phyloP scores from a whole-genome alignment of 73 alveolate species.

The Durusdinium trenchii region DNA sequence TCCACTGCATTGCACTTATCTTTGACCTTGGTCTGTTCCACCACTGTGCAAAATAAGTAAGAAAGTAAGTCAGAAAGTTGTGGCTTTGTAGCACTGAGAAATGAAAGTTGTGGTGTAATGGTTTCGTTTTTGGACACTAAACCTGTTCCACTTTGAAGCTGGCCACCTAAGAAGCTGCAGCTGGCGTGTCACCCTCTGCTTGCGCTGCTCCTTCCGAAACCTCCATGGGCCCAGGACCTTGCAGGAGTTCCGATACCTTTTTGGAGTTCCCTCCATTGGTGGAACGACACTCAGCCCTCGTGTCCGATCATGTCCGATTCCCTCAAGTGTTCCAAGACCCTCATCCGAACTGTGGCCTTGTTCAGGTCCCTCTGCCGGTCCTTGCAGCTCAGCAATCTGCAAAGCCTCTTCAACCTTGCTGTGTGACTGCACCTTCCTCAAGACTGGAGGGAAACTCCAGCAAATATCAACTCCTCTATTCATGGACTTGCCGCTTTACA shows the following conservation, averaged over 20 bases:
- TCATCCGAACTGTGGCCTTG: neutral
- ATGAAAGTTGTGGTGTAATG: neutral
- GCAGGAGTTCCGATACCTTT: neutral
- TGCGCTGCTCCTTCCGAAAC: neutral
- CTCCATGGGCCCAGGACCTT: conserved; percentile 31
- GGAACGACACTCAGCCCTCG: too few relatives aligned
- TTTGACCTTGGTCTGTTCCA: too few relatives aligned
- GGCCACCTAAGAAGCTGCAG: neutral
- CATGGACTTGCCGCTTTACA: too few relatives aligned
- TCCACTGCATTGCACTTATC: too few relatives aligned
- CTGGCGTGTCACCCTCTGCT: neutral
- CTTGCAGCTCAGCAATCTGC: neutral
- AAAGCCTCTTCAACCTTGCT: neutral
- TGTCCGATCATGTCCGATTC: neutral
- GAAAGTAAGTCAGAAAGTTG: too few relatives aligned
- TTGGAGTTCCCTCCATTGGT: neutral
- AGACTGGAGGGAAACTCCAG: too few relatives aligned
- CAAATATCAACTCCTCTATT: too few relatives aligned
- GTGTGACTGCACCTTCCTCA: neutral
- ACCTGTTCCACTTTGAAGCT: neutral
- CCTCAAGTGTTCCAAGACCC: neutral
- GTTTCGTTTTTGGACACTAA: neutral
- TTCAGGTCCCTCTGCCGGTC: neutral
- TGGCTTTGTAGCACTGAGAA: too few relatives aligned
- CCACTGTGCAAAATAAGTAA: too few relatives aligned